Conservation (phyloP, 1,284 basidiomycete species). For the Tranzscheliella williamsii region DNA sequence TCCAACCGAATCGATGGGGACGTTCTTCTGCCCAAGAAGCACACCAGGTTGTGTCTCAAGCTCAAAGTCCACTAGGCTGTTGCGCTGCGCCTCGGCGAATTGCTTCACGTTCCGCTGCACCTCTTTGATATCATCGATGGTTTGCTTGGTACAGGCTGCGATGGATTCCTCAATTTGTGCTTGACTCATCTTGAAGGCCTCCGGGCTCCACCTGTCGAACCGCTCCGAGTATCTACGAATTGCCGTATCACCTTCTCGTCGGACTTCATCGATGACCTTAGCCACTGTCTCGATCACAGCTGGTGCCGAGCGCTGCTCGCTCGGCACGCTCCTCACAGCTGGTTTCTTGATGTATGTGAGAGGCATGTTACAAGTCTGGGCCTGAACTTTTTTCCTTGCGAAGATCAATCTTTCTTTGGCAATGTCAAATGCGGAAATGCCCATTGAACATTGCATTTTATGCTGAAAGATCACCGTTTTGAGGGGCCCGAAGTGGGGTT, state of each 20-base stretch:
- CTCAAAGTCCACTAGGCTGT: slow-evolving; percentile 33
- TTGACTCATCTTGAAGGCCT: slow-evolving; percentile 1
- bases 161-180: slow-evolving; percentile 28
- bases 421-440: no score
- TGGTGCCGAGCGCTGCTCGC: no score
- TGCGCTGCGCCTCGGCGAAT: slow-evolving; percentile 37
- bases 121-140: slow-evolving; percentile 34
- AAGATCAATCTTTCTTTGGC: no score
- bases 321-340: no score
- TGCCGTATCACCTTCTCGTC: background rate
- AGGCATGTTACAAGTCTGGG: no score
- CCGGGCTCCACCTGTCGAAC: background rate
- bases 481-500: no score
- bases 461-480: no score
- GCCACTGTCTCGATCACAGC: background rate
- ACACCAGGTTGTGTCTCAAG: slow-evolving; percentile 39
- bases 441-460: no score
- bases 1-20: slow-evolving; percentile 8
- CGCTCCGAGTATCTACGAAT: background rate
- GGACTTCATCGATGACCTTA: background rate
- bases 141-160: slow-evolving; percentile 27
- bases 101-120: slow-evolving; percentile 37
- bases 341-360: no score
- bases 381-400: no score
- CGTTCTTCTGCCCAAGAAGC: slow-evolving; percentile 35